Evolutionary conservation across 2,329 filamentous ascomycete genomes (phyloP).

Genomic region (Hortaea sp.): DNA sequence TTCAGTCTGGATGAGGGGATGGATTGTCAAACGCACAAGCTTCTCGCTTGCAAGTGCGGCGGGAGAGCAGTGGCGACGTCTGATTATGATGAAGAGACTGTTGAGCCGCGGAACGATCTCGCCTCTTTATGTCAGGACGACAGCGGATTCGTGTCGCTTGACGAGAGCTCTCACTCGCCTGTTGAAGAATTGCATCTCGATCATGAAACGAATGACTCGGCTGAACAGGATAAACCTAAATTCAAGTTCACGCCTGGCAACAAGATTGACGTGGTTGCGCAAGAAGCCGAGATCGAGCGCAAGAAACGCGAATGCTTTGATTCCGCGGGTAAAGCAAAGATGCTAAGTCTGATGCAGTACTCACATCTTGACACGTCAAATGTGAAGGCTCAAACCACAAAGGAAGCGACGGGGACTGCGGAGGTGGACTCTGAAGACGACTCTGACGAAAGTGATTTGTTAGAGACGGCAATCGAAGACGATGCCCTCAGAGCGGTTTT

Average conservation of each 20-base stretch:
- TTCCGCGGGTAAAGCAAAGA: conserved; percentile 28
- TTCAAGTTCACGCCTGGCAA: conserved; percentile 16
- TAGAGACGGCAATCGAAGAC: conserved; percentile 37
- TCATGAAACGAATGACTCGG: conserved; percentile 16
- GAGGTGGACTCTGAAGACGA: conserved; percentile 15
- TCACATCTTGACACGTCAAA: conserved; percentile 38
- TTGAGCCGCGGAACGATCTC: conserved; percentile 15
- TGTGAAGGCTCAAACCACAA: conserved; percentile 1
- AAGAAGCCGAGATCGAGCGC: conserved; percentile 21
- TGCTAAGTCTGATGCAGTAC: conserved; percentile 46
- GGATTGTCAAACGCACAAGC: conserved; percentile 57
- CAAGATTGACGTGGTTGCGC: conserved; percentile 30
- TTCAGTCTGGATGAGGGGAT: conserved; percentile 54
- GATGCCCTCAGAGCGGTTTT: conserved; percentile 40
- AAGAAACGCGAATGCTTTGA: conserved; percentile 22
- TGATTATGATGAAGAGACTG: conserved; percentile 11
- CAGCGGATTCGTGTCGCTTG: not conserved
- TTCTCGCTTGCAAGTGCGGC: conserved; percentile 53
- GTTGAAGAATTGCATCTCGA: conserved; percentile 14
- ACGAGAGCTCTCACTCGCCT: conserved; percentile 4
- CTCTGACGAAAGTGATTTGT: conserved; percentile 15
- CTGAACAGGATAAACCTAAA: conserved; percentile 17
- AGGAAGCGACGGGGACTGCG: not conserved
- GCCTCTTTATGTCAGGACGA: conserved; percentile 6
- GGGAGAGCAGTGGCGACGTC: conserved; percentile 38